A percentile compares a stretch with the other conserved stretches of the same genome.
These are phyloP conservation scores for Cryptococcus sp. DNA, from an alignment of 1,284 basidiomycete species.

Conservation along the genomic window DNA sequence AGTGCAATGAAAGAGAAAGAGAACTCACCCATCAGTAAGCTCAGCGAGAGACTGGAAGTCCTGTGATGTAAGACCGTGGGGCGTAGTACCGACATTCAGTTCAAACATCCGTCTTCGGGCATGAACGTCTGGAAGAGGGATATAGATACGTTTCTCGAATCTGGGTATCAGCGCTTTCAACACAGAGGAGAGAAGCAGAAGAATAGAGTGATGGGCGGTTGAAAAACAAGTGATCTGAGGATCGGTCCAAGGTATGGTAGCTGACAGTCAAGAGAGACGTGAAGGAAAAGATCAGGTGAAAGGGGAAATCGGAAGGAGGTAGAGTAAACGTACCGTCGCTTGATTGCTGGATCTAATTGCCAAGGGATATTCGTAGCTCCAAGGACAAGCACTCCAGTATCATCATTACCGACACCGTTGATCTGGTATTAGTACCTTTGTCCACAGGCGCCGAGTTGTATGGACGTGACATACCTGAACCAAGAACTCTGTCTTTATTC, in stretches of 20 bases:
- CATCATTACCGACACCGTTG: slow-evolving; percentile 98
- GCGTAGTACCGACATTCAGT: slow-evolving; percentile 90
- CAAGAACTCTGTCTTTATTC: slow-evolving; percentile 98
- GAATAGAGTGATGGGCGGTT: no score
- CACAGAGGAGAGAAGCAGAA: not conserved
- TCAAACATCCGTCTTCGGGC: slow-evolving; percentile 96
- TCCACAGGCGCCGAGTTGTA: slow-evolving; percentile 13
- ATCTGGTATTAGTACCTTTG: slow-evolving; percentile 57
- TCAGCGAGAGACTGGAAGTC: slow-evolving; percentile 82
- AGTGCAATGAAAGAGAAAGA: no score
- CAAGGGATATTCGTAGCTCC: slow-evolving; percentile 98
- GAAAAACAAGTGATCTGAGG: no score
- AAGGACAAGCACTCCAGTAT: slow-evolving; percentile 95
- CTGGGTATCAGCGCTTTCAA: slow-evolving; percentile 44
- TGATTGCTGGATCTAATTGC: slow-evolving; percentile 96
- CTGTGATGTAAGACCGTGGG: slow-evolving; percentile 71
- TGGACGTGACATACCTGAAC: slow-evolving; percentile 51
- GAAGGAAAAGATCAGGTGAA: not conserved
- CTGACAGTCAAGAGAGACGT: no score
- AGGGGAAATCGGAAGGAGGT: no score
- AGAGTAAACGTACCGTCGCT: slow-evolving; percentile 76
- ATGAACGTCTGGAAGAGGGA: slow-evolving; percentile 89
- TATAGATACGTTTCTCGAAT: slow-evolving; percentile 97
- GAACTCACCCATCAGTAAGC: slow-evolving; percentile 72
- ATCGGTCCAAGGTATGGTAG: no score